These are phyloP conservation scores for Collybia nuda DNA, from an alignment of 768 basidiomycete genomes.

Conservation along the genomic window DNA sequence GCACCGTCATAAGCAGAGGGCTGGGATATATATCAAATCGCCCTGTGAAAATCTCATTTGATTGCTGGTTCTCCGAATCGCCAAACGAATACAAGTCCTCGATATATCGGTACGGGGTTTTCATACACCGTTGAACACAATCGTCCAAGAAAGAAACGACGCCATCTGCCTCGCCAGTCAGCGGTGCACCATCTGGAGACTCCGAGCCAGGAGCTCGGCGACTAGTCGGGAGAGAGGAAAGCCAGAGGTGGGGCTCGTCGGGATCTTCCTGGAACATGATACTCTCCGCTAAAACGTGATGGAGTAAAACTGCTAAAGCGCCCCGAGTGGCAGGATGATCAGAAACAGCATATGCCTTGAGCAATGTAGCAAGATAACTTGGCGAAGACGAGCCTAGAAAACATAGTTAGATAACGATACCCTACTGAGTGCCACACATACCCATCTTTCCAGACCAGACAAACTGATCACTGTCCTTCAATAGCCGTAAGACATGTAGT, in stretches of 20 bases:
- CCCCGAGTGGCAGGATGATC: slow-evolving; percentile 48
- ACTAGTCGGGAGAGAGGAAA: slow-evolving; percentile 57
- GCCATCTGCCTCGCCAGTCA: slow-evolving; percentile 55
- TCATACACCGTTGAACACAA: slow-evolving; percentile 77
- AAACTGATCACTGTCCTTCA: slow-evolving; percentile 81
- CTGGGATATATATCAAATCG: slow-evolving; percentile 45
- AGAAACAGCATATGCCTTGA: slow-evolving; percentile 59
- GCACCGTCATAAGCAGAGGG: slow-evolving; percentile 74
- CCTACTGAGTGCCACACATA: slow-evolving; percentile 27
- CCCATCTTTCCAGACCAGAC: slow-evolving; percentile 74
- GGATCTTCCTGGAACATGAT: slow-evolving; percentile 80
- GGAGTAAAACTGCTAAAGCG: slow-evolving; percentile 52
- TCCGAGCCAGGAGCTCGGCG: slow-evolving; percentile 32
- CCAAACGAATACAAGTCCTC: slow-evolving; percentile 57
- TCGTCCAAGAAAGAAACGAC: slow-evolving; percentile 80
- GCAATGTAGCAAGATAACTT: slow-evolving; percentile 71
- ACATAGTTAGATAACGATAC: background rate
- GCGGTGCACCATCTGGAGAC: slow-evolving; percentile 50
- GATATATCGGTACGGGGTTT: slow-evolving; percentile 84
- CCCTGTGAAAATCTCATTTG: slow-evolving; percentile 11
- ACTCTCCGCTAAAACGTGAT: slow-evolving; percentile 64
- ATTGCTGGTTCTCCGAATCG: slow-evolving; percentile 8
- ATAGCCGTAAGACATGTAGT: slow-evolving; percentile 72
- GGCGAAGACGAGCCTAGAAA: slow-evolving; percentile 45
- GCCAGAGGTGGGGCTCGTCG: slow-evolving; percentile 73